Conservation (phyloP, 1,139 yeast species). For the Hanseniaspora uvarum region DNA sequence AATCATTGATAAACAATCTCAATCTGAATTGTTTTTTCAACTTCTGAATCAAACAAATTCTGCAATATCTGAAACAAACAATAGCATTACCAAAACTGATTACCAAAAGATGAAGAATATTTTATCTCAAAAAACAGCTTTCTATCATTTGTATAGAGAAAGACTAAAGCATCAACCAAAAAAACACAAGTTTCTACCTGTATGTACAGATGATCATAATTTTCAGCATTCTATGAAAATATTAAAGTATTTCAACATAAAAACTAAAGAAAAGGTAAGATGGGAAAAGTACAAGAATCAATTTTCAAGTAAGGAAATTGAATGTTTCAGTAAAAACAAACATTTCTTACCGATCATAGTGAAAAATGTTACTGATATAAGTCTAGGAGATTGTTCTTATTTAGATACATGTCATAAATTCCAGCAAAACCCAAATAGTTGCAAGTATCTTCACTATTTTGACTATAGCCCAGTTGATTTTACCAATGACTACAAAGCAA, state of each 20-base stretch:
- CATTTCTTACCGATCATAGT: conserved; percentile 53
- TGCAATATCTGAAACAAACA: neutral
- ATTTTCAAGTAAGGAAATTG: conserved; percentile 24
- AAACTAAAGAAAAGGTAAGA: conserved; percentile 26
- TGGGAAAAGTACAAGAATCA: neutral
- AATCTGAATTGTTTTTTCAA: neutral
- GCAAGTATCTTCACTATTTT: conserved; percentile 73
- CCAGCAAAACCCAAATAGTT: conserved; percentile 36
- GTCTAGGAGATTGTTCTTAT: conserved; percentile 87
- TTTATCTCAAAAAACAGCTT: conserved; percentile 25
- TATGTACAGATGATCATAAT: conserved; percentile 37
- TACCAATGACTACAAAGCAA: conserved; percentile 11
- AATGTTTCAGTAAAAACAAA: conserved; percentile 42
- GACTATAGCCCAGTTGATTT: conserved; percentile 42
- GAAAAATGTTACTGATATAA: conserved; percentile 48
- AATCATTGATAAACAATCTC: neutral
- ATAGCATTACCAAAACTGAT: neutral
- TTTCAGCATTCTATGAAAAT: conserved; percentile 35
- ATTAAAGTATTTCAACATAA: conserved; percentile 22
- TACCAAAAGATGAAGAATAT: conserved; percentile 21
- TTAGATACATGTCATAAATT: conserved; percentile 87
- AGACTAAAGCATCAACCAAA: conserved; percentile 32
- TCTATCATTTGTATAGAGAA: conserved; percentile 35
- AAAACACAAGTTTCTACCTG: conserved; percentile 39
- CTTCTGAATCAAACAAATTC: neutral